Percentiles rank a stretch among this genome's conserved stretches.
Conservation (phyloP, 2,329 filamentous ascomycete genomes). For the Dactylella cylindrospora region DNA sequence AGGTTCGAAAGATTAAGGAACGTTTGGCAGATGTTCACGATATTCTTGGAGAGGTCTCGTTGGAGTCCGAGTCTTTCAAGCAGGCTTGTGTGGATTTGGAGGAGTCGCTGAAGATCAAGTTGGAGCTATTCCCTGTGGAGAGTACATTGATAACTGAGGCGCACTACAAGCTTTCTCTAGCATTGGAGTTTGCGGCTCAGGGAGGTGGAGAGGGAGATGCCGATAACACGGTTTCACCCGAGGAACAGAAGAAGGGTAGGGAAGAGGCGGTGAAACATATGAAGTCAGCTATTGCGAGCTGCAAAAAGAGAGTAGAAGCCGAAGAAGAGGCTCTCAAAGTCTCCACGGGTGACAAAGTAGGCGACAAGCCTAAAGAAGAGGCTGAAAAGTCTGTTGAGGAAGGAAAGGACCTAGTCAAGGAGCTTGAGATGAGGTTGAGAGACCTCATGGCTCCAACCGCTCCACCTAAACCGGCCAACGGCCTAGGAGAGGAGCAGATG, state of each 20-base stretch:
- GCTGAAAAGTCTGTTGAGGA: constrained; percentile 69
- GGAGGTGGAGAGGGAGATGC: constrained; percentile 52
- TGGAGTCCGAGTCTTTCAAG: constrained; percentile 90
- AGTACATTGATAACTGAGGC: constrained; percentile 88
- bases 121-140: constrained; percentile 74
- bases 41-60: constrained; percentile 89
- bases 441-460: constrained; percentile 38
- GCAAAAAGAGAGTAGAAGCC: constrained; percentile 45
- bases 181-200: constrained; percentile 75
- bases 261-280: constrained; percentile 47
- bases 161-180: constrained; percentile 93
- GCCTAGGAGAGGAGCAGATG: constrained; percentile 53
- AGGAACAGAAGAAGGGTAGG: constrained; percentile 60
- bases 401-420: constrained; percentile 73
- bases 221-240: constrained; percentile 62
- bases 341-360: constrained; percentile 54
- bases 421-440: constrained; percentile 74
- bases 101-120: constrained; percentile 74
- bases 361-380: constrained; percentile 54
- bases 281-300: constrained; percentile 47
- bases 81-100: constrained; percentile 84
- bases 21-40: constrained; percentile 91
- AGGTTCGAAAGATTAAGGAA: constrained; percentile 53
- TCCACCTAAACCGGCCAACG: background rate
- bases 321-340: constrained; percentile 52